A percentile compares a stretch with the other conserved stretches of the same genome.
These are phyloP conservation scores for Podaxis sp. DNA, from an alignment of 768 basidiomycete species.

Conservation along the genomic window DNA sequence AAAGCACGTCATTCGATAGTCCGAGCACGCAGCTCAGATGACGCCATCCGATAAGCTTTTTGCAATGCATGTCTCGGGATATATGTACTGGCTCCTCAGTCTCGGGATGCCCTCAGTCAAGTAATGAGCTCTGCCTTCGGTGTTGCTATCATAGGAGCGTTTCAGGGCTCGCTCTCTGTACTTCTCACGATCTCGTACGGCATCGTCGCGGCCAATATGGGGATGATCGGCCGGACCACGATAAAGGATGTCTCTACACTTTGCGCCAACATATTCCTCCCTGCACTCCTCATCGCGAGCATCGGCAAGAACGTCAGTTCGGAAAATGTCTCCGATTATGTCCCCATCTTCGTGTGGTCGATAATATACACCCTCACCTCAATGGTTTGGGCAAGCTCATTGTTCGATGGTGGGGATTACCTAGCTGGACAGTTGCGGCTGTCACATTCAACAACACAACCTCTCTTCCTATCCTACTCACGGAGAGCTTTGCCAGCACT, in stretches of 20 bases:
- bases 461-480: background rate
- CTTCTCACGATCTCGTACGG: background rate
- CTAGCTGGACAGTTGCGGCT: background rate
- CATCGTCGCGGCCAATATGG: background rate
- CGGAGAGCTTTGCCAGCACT: background rate
- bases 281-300: background rate
- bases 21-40: background rate
- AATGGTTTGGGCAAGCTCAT: background rate
- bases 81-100: background rate
- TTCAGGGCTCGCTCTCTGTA: background rate
- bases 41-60: background rate
- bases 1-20: background rate
- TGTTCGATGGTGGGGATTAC: background rate
- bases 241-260: background rate
- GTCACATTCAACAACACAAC: slow-evolving; percentile 2
- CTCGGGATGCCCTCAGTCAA: background rate
- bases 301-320: background rate
- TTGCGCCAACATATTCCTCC: background rate
- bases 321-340: background rate
- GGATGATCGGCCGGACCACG: background rate
- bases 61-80: background rate
- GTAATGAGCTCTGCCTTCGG: background rate
- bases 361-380: background rate
- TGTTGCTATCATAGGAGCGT: background rate
- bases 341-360: background rate